Evolutionary conservation across 768 basidiomycete genomes (phyloP).

Genomic region (Leccinum variicolor): DNA sequence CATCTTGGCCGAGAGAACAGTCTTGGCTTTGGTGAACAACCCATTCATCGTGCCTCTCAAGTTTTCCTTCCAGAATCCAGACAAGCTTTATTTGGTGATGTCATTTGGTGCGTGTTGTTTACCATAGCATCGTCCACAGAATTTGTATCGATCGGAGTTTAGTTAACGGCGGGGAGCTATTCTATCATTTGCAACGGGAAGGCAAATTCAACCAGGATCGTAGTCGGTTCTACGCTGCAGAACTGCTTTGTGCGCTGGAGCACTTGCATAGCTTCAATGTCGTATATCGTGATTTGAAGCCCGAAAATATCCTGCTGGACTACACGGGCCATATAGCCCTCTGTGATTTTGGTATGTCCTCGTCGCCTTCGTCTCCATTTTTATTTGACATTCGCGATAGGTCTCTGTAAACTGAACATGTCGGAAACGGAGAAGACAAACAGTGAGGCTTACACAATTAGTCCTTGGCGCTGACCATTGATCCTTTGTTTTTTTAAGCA

Average conservation of each 20-base stretch:
- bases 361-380: not conserved
- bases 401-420: slow-evolving; percentile 96
- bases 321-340: slow-evolving; percentile 98
- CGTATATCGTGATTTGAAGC: slow-evolving; percentile 96
- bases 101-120: slow-evolving; percentile 70
- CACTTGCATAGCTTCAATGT: slow-evolving; percentile 98
- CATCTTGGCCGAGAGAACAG: slow-evolving; percentile 95
- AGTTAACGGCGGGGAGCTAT: slow-evolving; percentile 98
- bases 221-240: slow-evolving; percentile 97
- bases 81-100: slow-evolving; percentile 97
- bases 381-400: slow-evolving; percentile 28
- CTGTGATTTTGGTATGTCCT: slow-evolving; percentile 81
- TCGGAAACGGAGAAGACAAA: slow-evolving; percentile 96
- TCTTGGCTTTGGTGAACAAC: slow-evolving; percentile 94
- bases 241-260: slow-evolving; percentile 90
- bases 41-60: slow-evolving; percentile 99
- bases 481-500: slow-evolving; percentile 40
- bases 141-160: not conserved
- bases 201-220: slow-evolving; percentile 94
- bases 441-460: slow-evolving; percentile 48
- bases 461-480: not conserved
- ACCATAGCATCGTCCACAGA: not conserved
- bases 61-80: slow-evolving; percentile 97
- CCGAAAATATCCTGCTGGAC: slow-evolving; percentile 96
- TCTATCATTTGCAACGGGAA: slow-evolving; percentile 96